A percentile compares a stretch with the other conserved stretches of the same genome.
Evolutionary conservation across 148 eudicot genomes (phyloP).

Genomic region (Rhododendron kiyosumense): DNA sequence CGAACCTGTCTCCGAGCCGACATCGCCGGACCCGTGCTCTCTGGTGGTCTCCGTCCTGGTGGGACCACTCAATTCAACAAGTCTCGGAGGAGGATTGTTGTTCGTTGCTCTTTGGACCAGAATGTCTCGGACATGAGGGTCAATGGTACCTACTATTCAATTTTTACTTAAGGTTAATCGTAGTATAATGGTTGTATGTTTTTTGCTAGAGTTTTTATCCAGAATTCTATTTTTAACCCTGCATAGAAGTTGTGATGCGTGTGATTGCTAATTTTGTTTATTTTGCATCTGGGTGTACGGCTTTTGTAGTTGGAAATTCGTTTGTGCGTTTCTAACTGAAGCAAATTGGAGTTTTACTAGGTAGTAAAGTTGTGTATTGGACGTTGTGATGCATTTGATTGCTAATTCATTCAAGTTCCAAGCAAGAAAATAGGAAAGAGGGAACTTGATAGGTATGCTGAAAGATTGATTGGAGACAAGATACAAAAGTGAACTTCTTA

Average conservation of each 20-base stretch:
- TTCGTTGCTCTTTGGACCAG: slow-evolving; percentile 66
- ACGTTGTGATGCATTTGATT: not conserved
- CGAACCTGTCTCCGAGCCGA: slow-evolving; percentile 10
- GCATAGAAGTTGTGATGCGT: not conserved
- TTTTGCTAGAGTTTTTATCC: not conserved
- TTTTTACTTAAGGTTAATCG: too few species aligned
- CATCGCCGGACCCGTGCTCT: slow-evolving; percentile 9
- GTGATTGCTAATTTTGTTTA: not conserved
- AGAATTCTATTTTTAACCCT: not conserved
- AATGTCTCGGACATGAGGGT: slow-evolving; percentile 85
- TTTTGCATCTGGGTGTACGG: not conserved
- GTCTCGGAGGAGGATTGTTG: slow-evolving; percentile 23
- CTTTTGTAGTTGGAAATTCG: not conserved
- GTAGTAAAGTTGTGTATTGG: not conserved
- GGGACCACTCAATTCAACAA: slow-evolving; percentile 10
- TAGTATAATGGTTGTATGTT: not conserved
- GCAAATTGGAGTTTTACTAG: not conserved
- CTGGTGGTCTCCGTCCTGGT: slow-evolving; percentile 14
- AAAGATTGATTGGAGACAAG: not conserved
- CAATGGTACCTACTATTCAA: slow-evolving; percentile 43
- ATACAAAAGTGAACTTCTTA: not conserved
- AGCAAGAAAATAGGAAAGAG: not conserved
- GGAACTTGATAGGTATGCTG: not conserved
- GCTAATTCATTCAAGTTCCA: not conserved
- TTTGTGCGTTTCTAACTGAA: not conserved